phyloP scores from a whole-genome alignment of 441 rosid genomes.

The Arabidopsis lyrata region DNA sequence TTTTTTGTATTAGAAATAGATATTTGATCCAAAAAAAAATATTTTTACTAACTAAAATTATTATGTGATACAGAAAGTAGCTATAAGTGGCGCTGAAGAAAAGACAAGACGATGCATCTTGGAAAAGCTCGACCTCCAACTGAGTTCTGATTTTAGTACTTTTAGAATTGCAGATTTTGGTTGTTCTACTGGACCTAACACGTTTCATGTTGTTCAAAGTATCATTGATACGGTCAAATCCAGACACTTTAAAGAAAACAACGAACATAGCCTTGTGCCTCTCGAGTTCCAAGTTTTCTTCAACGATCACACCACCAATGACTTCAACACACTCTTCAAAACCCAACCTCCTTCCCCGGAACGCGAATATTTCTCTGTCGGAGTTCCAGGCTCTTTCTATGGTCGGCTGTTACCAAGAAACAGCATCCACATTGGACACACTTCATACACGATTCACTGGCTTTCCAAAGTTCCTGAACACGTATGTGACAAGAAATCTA shows the following conservation, averaged over 20 bases:
- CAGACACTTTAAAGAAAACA: not conserved
- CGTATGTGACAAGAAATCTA: conserved; percentile 18
- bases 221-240: conserved; percentile 20
- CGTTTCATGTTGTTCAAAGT: conserved; percentile 25
- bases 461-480: conserved; percentile 37
- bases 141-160: not conserved
- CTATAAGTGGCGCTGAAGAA: not conserved
- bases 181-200: conserved; percentile 37
- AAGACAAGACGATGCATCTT: not conserved
- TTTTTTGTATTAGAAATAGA: not conserved
- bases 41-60: not conserved
- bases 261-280: not conserved
- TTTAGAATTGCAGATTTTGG: conserved; percentile 25
- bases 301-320: conserved; percentile 29
- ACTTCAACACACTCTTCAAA: conserved; percentile 44
- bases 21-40: not conserved
- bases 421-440: conserved; percentile 37
- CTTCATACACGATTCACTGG: conserved; percentile 43
- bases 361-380: conserved; percentile 30
- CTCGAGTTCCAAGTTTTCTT: conserved; percentile 34
- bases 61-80: not conserved
- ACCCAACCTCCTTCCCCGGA: conserved; percentile 19
- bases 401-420: conserved; percentile 42
- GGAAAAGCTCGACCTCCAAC: not conserved
- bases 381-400: conserved; percentile 45